A percentile compares a stretch with the other conserved stretches of the same genome.
Evolutionary conservation across 371 early-diverging fungal species (phyloP).

Genomic region (Mucor sp.): DNA sequence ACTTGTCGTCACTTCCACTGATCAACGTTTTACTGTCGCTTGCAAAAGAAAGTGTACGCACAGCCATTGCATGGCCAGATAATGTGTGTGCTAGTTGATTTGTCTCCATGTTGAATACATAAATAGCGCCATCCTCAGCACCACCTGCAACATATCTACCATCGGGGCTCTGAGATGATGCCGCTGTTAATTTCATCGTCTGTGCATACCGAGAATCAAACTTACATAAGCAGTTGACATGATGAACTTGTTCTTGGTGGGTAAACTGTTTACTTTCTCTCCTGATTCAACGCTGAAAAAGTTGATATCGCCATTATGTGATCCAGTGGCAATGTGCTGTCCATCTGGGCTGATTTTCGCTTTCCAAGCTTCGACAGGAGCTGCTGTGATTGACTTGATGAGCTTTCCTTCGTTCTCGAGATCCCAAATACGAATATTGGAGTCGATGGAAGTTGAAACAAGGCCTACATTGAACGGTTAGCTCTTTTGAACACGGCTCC

Average conservation of each 20-base stretch:
- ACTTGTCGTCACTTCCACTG: slow-evolving; percentile 81
- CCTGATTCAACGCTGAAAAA: slow-evolving; percentile 69
- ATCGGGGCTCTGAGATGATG: slow-evolving; percentile 65
- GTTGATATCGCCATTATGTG: slow-evolving; percentile 74
- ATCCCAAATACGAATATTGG: slow-evolving; percentile 82
- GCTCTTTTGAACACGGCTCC: neutral
- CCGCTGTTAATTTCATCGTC: neutral
- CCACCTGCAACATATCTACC: slow-evolving; percentile 78
- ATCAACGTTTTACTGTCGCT: slow-evolving; percentile 72
- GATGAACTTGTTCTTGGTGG: slow-evolving; percentile 75
- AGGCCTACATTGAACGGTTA: slow-evolving; percentile 45
- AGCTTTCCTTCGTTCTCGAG: slow-evolving; percentile 49
- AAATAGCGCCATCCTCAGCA: slow-evolving; percentile 76
- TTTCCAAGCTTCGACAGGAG: slow-evolving; percentile 78
- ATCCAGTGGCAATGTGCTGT: slow-evolving; percentile 69
- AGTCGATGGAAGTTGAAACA: slow-evolving; percentile 79
- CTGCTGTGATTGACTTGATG: slow-evolving; percentile 64
- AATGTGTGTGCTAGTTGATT: slow-evolving; percentile 69
- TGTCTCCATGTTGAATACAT: slow-evolving; percentile 73
- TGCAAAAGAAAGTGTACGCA: slow-evolving; percentile 73
- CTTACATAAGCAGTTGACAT: slow-evolving; percentile 79
- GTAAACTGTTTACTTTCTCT: slow-evolving; percentile 59
- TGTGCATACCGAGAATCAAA: neutral
- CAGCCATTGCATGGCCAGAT: slow-evolving; percentile 77
- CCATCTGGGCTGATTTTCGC: slow-evolving; percentile 77